Percentiles rank a stretch among this genome's conserved stretches.
phyloP scores from a whole-genome alignment of 768 basidiomycete genomes.

The Mycena galopus region DNA sequence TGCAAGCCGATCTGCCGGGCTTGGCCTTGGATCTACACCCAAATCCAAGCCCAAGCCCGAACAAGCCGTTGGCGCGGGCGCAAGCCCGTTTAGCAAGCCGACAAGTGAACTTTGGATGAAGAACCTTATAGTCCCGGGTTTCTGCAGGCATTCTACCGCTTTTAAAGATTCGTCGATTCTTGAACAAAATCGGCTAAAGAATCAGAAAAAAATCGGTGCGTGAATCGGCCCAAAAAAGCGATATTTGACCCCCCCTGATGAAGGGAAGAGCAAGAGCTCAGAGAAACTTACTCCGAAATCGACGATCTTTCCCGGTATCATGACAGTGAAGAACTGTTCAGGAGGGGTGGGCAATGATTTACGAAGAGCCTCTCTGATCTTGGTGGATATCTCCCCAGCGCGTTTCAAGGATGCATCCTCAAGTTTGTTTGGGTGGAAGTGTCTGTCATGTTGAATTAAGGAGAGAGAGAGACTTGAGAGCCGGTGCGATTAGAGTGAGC shows the following conservation, averaged over 20 bases:
- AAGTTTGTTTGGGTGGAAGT: slow-evolving; percentile 10
- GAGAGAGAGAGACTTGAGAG: slow-evolving; percentile 16
- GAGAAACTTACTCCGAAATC: slow-evolving; percentile 8
- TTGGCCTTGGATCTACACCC: too few species aligned
- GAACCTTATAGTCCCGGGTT: too few species aligned
- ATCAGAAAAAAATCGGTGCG: neutral
- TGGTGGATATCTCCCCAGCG: slow-evolving; percentile 15
- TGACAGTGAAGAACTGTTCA: slow-evolving; percentile 13
- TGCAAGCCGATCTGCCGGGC: too few species aligned
- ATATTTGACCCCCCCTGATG: neutral
- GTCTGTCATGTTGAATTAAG: slow-evolving; percentile 8
- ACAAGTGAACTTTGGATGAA: too few species aligned
- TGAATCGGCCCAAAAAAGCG: neutral
- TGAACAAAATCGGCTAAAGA: neutral
- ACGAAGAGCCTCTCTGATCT: slow-evolving; percentile 17
- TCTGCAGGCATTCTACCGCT: neutral
- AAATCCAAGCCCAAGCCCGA: too few species aligned
- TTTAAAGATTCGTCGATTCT: neutral
- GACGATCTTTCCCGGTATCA: slow-evolving; percentile 11
- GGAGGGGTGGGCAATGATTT: slow-evolving; percentile 17
- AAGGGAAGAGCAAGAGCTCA: slow-evolving; percentile 7
- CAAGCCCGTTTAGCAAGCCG: too few species aligned
- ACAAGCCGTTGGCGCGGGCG: too few species aligned
- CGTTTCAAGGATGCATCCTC: slow-evolving; percentile 16
- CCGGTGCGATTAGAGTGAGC: slow-evolving; percentile 4